Percentiles rank a stretch among this genome's conserved stretches.
Evolutionary conservation across 1,284 basidiomycete genomes (phyloP).

Genomic region (Ceratobasidium papillatum): DNA sequence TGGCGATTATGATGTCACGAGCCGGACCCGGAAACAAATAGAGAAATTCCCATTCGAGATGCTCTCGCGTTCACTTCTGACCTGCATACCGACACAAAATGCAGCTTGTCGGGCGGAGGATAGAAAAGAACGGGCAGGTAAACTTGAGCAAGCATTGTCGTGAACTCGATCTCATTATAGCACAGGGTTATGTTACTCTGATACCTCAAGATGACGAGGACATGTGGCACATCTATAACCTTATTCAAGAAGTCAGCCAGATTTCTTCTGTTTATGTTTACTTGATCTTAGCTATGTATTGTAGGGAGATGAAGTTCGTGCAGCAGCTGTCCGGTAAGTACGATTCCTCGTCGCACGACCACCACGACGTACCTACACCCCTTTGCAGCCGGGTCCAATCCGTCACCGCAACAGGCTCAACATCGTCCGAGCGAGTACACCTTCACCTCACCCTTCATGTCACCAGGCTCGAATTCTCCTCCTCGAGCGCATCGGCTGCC

Average conservation of each 20-base stretch:
- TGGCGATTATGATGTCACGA: slow-evolving; percentile 39
- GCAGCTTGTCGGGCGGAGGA: slow-evolving; percentile 58
- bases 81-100: slow-evolving; percentile 48
- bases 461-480: slow-evolving; percentile 73
- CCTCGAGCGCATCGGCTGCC: slow-evolving; percentile 60
- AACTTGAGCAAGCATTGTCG: slow-evolving; percentile 36
- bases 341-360: not conserved
- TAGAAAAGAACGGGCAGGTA: slow-evolving; percentile 59
- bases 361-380: not conserved
- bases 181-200: slow-evolving; percentile 87
- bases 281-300: not conserved
- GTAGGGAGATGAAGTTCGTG: slow-evolving; percentile 85
- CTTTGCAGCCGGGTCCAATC: slow-evolving; percentile 66
- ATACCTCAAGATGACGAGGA: slow-evolving; percentile 96
- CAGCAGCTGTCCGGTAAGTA: slow-evolving; percentile 82
- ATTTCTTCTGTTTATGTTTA: slow-evolving; percentile 10
- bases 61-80: not conserved
- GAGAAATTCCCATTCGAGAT: not conserved
- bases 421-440: slow-evolving; percentile 88
- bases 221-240: slow-evolving; percentile 99
- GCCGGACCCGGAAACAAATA: slow-evolving; percentile 37
- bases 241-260: slow-evolving; percentile 75
- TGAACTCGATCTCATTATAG: not conserved
- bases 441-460: slow-evolving; percentile 88
- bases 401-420: slow-evolving; percentile 91